These are phyloP conservation scores for Tuber melanosporum DNA, from an alignment of 495 filamentous ascomycete genomes.

Conservation along the genomic window DNA sequence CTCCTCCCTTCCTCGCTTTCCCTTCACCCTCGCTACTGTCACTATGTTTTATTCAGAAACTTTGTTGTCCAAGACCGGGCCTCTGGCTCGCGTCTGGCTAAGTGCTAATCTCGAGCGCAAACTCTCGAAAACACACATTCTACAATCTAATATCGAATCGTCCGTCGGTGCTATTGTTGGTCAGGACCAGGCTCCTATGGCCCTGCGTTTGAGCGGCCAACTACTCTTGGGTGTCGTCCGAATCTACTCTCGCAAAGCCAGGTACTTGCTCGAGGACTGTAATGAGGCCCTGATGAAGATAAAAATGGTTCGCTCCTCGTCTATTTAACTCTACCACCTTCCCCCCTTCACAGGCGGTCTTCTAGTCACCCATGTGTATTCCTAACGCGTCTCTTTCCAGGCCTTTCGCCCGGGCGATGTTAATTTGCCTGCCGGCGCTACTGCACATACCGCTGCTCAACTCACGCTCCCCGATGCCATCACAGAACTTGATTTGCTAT, in stretches of 20 bases:
- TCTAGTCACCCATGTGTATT: slow-evolving; percentile 9
- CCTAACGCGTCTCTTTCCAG: slow-evolving; percentile 47
- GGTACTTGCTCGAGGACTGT: slow-evolving; percentile 93
- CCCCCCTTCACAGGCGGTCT: background rate
- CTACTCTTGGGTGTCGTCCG: slow-evolving; percentile 89
- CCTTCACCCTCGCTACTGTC: background rate
- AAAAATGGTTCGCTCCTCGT: slow-evolving; percentile 68
- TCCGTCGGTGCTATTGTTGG: slow-evolving; percentile 92
- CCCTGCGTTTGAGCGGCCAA: slow-evolving; percentile 86
- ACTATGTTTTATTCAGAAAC: slow-evolving; percentile 98
- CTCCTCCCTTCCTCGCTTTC: background rate
- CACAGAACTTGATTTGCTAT: slow-evolving; percentile 80
- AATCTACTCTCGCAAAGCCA: slow-evolving; percentile 94
- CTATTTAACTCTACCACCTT: slow-evolving; percentile 1
- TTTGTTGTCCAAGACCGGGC: slow-evolving; percentile 90
- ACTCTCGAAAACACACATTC: slow-evolving; percentile 85
- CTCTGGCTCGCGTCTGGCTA: slow-evolving; percentile 94
- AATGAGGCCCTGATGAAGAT: slow-evolving; percentile 96
- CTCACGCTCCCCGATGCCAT: slow-evolving; percentile 80
- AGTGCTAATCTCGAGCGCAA: slow-evolving; percentile 97
- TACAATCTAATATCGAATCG: slow-evolving; percentile 85
- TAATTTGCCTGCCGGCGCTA: slow-evolving; percentile 61
- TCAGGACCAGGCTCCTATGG: slow-evolving; percentile 90
- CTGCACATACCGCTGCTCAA: slow-evolving; percentile 57
- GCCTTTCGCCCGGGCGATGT: slow-evolving; percentile 75